phyloP scores from a whole-genome alignment of 2,329 filamentous ascomycete genomes.

The Hypoxylon sp. region DNA sequence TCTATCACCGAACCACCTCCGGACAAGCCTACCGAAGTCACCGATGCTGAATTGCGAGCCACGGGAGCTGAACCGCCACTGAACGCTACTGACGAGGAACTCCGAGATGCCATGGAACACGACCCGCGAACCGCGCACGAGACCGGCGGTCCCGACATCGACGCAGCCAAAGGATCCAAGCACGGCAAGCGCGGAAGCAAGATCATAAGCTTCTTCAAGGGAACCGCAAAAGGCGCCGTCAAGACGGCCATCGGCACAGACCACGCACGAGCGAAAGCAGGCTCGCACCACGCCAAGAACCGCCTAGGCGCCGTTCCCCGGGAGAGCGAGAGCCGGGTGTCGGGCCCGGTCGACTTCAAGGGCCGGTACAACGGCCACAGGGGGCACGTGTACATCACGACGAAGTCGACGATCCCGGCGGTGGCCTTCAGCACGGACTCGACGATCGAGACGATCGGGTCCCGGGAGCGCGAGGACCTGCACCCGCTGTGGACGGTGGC shows the following conservation, averaged over 20 bases:
- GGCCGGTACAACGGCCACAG: slow-evolving; percentile 74
- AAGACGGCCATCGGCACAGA: slow-evolving; percentile 76
- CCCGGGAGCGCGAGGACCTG: slow-evolving; percentile 61
- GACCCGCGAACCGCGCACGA: slow-evolving; percentile 49
- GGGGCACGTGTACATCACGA: slow-evolving; percentile 76
- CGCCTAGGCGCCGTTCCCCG: slow-evolving; percentile 74
- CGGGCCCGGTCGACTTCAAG: slow-evolving; percentile 80
- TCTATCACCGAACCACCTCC: slow-evolving; percentile 49
- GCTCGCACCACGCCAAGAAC: slow-evolving; percentile 69
- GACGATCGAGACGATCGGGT: slow-evolving; percentile 65
- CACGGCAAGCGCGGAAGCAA: slow-evolving; percentile 53
- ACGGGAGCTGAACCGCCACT: slow-evolving; percentile 58
- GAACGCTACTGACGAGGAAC: slow-evolving; percentile 70
- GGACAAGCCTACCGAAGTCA: slow-evolving; percentile 47
- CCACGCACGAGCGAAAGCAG: slow-evolving; percentile 71
- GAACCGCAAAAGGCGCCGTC: slow-evolving; percentile 75
- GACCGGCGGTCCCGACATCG: slow-evolving; percentile 55
- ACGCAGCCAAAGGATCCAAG: slow-evolving; percentile 54
- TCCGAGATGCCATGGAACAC: slow-evolving; percentile 68
- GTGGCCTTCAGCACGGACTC: slow-evolving; percentile 70
- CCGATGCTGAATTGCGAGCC: slow-evolving; percentile 60
- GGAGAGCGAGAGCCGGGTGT: slow-evolving; percentile 53
- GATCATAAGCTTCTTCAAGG: slow-evolving; percentile 72
- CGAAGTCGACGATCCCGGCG: slow-evolving; percentile 71
- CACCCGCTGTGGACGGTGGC: slow-evolving; percentile 75